These are phyloP conservation scores for Solanum tarapatanum DNA, from an alignment of 257 asterid genomes.

Conservation along the genomic window DNA sequence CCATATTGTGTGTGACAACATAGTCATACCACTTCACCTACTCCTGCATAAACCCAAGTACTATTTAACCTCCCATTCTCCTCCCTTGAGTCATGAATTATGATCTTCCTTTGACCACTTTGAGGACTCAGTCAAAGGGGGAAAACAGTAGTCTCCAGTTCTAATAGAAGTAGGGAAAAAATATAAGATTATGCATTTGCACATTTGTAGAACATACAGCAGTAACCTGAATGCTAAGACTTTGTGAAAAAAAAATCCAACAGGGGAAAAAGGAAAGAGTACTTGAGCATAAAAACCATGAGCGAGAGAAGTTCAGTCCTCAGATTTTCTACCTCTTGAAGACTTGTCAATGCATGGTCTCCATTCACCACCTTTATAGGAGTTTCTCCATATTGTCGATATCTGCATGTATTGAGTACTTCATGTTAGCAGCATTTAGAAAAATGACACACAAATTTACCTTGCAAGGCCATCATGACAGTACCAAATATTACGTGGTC, in stretches of 20 bases:
- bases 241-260: background rate
- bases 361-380: constrained; percentile 87
- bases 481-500: background rate
- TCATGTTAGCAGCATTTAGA: constrained; percentile 1
- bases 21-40: background rate
- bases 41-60: background rate
- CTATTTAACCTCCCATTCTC: background rate
- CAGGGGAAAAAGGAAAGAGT: background rate
- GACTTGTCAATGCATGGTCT: constrained; percentile 74
- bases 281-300: background rate
- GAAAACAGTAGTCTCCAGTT: background rate
- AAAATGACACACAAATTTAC: background rate
- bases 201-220: background rate
- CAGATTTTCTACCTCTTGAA: constrained; percentile 42
- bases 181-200: background rate
- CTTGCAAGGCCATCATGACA: background rate
- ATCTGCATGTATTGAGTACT: constrained; percentile 34
- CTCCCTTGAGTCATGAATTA: background rate
- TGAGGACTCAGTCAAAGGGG: background rate
- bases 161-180: background rate
- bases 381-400: constrained; percentile 84
- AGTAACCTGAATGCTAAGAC: background rate
- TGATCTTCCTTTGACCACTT: background rate
- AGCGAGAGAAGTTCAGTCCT: background rate
- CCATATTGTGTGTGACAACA: background rate